phyloP scores from a whole-genome alignment of 352 stramenopile genomes.

The Phytophthora fragariae region DNA sequence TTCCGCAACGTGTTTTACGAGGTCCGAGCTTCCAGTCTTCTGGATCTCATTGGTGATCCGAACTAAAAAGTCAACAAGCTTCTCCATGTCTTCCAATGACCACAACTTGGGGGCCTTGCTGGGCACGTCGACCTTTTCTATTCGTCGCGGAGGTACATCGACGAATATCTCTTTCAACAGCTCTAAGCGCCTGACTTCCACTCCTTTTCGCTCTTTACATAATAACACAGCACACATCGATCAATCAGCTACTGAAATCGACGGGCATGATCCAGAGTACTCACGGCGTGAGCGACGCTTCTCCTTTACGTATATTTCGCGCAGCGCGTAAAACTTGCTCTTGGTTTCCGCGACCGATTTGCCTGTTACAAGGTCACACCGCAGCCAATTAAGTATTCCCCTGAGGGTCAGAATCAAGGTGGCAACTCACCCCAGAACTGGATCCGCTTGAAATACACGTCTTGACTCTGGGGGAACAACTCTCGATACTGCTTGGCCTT shows the following conservation, averaged over 20 bases:
- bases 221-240: conserved; percentile 6
- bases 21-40: conserved; percentile 51
- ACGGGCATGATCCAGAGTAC: conserved; percentile 1
- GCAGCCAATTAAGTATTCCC: not conserved
- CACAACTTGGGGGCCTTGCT: conserved; percentile 58
- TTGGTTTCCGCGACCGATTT: conserved; percentile 69
- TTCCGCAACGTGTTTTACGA: conserved; percentile 41
- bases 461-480: conserved; percentile 44
- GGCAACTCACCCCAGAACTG: conserved; percentile 64
- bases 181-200: conserved; percentile 43
- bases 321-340: conserved; percentile 79
- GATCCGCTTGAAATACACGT: conserved; percentile 73
- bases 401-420: not conserved
- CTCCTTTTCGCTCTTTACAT: conserved; percentile 28
- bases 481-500: conserved; percentile 71
- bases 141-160: conserved; percentile 45
- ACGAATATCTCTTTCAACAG: conserved; percentile 60
- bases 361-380: conserved; percentile 29
- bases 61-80: conserved; percentile 65
- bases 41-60: conserved; percentile 72
- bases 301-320: conserved; percentile 69
- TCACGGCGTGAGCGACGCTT: conserved; percentile 35
- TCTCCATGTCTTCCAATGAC: conserved; percentile 61
- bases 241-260: not conserved
- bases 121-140: conserved; percentile 28